Base-by-base conservation (phyloP, 2,329 filamentous ascomycete species). In the Aspergillus uvarum region DNA sequence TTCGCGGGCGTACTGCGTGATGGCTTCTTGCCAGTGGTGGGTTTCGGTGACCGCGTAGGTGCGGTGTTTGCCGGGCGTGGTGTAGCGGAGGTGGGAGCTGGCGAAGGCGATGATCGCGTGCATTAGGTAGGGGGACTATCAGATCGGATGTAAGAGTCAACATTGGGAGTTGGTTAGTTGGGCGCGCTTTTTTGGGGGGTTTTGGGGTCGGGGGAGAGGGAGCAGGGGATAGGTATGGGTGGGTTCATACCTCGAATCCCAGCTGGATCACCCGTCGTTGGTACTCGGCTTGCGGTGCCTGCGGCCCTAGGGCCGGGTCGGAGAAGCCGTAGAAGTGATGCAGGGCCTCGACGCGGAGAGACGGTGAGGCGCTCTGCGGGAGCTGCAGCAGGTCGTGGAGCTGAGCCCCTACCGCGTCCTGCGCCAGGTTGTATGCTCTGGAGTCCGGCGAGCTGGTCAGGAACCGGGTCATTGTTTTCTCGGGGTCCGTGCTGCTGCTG, bases 41-140 rank as follows among this genome's bases (percentile, higher is more conserved):
- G 71, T 67, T 64, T 72, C 72, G 32, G 68, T 64, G 5, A 74
- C 29, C 31, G 65, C 68, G 65, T 70, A 73, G 10, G 60, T 61
- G 49, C 56, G 67, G 21, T 68, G 38, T 42, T 42, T 68, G 14
- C 69, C 64, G 1, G 69, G 67, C 24, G 71, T 44, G 10, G 69
- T 54, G 48, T 68, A 68, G 51, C 68, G 67, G 44, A 77, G 68
- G 53, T 74, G 71, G 14, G 68, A 70, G 5, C 68, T 71, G 42
- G 73, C 67, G 19, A 67, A 63, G 4, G 69, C 75, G 50, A 76
- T 68, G 21, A 77, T 64, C 32, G 69, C 68, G 61, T 78, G 75
- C 74, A 77, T 74, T 31, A 77, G 68, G 51, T 74, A 73, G 1
- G 75, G 74, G 10, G 70, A 71, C 71, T n/a, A n/a, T n/a, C n/a